Conservation (phyloP, 352 stramenopile genomes). For the Globisporangium rhizosaccharum region DNA sequence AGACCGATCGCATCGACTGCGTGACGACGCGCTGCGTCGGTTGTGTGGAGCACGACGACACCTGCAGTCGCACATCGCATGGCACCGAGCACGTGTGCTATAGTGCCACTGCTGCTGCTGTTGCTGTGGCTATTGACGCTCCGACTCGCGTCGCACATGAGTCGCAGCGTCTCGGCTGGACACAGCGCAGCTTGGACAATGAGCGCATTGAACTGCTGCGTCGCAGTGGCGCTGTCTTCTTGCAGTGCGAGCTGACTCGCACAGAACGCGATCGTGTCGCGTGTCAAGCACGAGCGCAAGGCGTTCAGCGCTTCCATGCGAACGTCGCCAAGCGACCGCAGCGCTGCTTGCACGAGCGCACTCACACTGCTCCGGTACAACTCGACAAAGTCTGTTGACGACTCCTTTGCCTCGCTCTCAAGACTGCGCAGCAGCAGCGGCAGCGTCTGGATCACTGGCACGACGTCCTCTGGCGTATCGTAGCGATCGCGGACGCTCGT, state of each 20-base stretch:
- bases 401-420: neutral
- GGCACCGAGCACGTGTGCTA: constrained; percentile 30
- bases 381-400: constrained; percentile 3
- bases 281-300: constrained; percentile 35
- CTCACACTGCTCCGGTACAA: constrained; percentile 22
- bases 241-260: neutral
- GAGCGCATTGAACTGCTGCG: constrained; percentile 16
- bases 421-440: constrained; percentile 27
- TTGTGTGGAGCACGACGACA: constrained; percentile 50
- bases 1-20: constrained; percentile 32
- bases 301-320: constrained; percentile 37
- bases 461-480: constrained; percentile 28
- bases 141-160: constrained; percentile 28
- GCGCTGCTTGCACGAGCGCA: constrained; percentile 31
- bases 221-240: neutral
- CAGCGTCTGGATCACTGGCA: constrained; percentile 29
- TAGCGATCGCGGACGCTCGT: constrained; percentile 32
- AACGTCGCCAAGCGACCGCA: constrained; percentile 23
- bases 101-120: constrained; percentile 4
- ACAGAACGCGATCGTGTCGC: constrained; percentile 24
- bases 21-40: constrained; percentile 23
- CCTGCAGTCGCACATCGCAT: constrained; percentile 35
- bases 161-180: constrained; percentile 31
- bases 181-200: constrained; percentile 35
- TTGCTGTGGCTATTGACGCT: neutral